Base-by-base conservation (phyloP, 768 basidiomycete genomes). In the Rhizopogon vinicolor region DNA sequence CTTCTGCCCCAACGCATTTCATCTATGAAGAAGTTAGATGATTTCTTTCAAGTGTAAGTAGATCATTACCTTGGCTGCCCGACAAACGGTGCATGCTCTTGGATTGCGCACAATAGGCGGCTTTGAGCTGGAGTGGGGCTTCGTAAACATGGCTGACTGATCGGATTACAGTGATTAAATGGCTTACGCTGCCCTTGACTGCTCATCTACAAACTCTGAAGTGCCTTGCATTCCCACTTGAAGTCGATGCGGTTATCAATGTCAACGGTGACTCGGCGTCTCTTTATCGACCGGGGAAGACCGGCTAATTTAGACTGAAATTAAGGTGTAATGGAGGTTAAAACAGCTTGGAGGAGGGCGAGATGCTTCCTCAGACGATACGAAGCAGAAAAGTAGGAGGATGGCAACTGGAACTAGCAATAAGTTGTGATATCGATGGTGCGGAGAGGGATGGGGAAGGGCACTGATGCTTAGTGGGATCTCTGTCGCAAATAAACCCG, bases 1-100 rank as follows among this genome's bases (percentile, higher is more conserved):
- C 90, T 67, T 93, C 91, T 49, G 91, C 87, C 44, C 89, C 91
- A 56, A 93, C 90, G 63, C 91, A 93, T 70, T 92, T 91, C 91
- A 93, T 93, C 91, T 93, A 61, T 43, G 51, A 49, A 37, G 52
- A 44, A 45, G 58, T 66, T 55, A 70, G 53, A 48, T 53, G 25
- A 52, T 19, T 56, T 60, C 53, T 49, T 44, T 60, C 52, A 54
- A 4, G 56, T 51, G 52, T 58, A 37, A 58, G 55, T 53, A 41
- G 59, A 39, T 49, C 55, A 44, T 59, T 60, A 86, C 91, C 82
- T 93, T 93, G 59, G 91, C 90, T 52, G 83, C 80, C 43, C 90
- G 84, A 69, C 91, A 93, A 62, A 91, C 89, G 41, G 87, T 91
- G 67, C 91, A 93, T 16, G 91, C 91, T 49, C 81, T 69, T 44